These are phyloP conservation scores for Volutella citrinella DNA, from an alignment of 2,329 filamentous ascomycete genomes.

Conservation along the genomic window DNA sequence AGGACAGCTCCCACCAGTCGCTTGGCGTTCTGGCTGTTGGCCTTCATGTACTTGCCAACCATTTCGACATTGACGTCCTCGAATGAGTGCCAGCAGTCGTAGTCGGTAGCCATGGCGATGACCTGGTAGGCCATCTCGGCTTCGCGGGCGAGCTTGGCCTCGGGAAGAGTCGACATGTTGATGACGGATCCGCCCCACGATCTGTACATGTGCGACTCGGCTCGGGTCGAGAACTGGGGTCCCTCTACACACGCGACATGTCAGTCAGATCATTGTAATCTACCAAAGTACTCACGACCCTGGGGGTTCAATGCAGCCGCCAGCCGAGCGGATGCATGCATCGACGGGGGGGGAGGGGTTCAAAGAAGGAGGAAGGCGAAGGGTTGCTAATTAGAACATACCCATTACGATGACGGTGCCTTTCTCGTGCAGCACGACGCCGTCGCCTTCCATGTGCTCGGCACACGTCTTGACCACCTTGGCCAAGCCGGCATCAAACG, in stretches of 20 bases:
- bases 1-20: slow-evolving; percentile 82
- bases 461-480: slow-evolving; percentile 77
- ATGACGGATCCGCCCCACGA: slow-evolving; percentile 91
- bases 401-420: slow-evolving; percentile 92
- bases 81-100: slow-evolving; percentile 92
- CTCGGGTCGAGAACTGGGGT: slow-evolving; percentile 95
- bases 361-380: no score
- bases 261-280: slow-evolving; percentile 20
- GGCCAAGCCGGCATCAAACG: slow-evolving; percentile 79
- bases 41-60: slow-evolving; percentile 95
- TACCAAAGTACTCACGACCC: no score
- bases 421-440: slow-evolving; percentile 77
- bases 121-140: slow-evolving; percentile 97
- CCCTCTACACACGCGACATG: slow-evolving; percentile 74
- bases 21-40: slow-evolving; percentile 85
- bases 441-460: slow-evolving; percentile 72
- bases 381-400: slow-evolving; percentile 39
- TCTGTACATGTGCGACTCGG: slow-evolving; percentile 94
- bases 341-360: not conserved
- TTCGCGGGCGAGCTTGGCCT: slow-evolving; percentile 93
- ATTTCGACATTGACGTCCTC: slow-evolving; percentile 91
- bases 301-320: no score
- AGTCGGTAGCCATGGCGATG: slow-evolving; percentile 99
- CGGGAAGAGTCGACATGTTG: slow-evolving; percentile 96
- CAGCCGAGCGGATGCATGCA: no score